Base-by-base conservation (phyloP, 345 rosid genomes). In the Gossypium ekmanianum region DNA sequence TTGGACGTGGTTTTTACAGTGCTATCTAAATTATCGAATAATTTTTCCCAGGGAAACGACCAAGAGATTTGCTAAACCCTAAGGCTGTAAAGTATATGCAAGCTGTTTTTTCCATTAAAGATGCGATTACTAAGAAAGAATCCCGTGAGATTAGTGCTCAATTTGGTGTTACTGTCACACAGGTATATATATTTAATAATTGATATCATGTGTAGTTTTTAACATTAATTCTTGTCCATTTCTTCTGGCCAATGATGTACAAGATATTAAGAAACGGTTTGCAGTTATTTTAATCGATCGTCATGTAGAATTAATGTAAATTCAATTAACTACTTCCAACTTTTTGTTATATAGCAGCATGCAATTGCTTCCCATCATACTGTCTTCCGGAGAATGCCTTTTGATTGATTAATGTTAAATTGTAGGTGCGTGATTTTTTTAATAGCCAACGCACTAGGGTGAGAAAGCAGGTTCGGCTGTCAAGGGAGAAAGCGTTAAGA, bases 61-160 rank as follows among this genome's bases (percentile, higher is more conserved):
- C 98, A 20, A 89, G 99, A 82, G 98, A 96, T 84, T 88, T 96
- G 83, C 79, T 96, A 74, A 93, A 90, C 77, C 95, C 98, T 7
- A 96, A 93, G 84, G 99, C 97, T 48, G 88, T 90, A 74, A 93
- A 90, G 77, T 88, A 96, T 83, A 87, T 96, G 92, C 97, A 93
- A 88, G 86, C 90, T 44, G 74, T 93, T 82, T 96, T 93, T 56
- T 86, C 99, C 63, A 80, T 96, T 78, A 96, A 93, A 92, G 98
- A 96, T 81, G 92, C 91, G 55, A 87, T 93, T 76, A 92, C 92
- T 77, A 96, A 96, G 87, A 96, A 86, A 81, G 99, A 96, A 88
- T 90, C 85, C 56, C 91, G 95, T 48, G 97, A 93, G 77, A 91
- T 96, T 77, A 96, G 99, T 81, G 95, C 91, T 83, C 90, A 84